Base-by-base conservation (phyloP, 306 rosid genomes). In the Astragalus glycyphyllos region DNA sequence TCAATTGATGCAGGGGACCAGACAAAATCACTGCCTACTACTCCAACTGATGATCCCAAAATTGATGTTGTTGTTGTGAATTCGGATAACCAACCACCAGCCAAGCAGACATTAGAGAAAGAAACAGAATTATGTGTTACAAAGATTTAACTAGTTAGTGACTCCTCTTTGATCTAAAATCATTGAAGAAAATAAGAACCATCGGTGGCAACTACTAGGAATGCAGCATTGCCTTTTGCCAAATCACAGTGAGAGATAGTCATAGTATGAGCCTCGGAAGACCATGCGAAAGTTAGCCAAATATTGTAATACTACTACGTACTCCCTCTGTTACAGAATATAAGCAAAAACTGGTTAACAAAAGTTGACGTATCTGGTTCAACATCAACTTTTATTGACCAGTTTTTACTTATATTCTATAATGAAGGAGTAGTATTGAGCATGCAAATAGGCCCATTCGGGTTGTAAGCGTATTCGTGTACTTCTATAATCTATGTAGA, bases 1-100 rank as follows among this genome's bases (percentile, higher is more conserved):
- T 11, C 29, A 15, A 9, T 9, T 8, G 10, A 61, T 46, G 31
- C 58, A 34, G 60, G 9, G 64, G 59, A 58, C n/a, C n/a, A n/a
- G 1, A 41, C 41, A 5, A 77, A 59, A 3, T 42, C 81, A 48
- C 57, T 46, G 13, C 75, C 72, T n/a, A 32, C 54, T n/a, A 64
- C 62, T 8, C 14, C 50, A 6, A 37, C 26, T 15, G 38, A 56
- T n/a, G 56, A 68, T 41, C 15, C 48, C 45, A 66, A 58, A 34
- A 23, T 20, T 17, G 71, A 64, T 56, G 49, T 14, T 8, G 2
- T 40, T 47, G 2, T 14, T 70, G 61, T 2, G 23, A 46, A 31
- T 13, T 16, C 58, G 58, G 64, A 46, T 15, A 34, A 12, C 23
- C 41, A 65, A 5, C 17, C 38, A 55, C 32, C 67, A 44, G 5